Evolutionary conservation across 148 eudicot genomes (phyloP), one percentile per base, ranked within the genome.

Genomic region (Rhododendron henanense): DNA sequence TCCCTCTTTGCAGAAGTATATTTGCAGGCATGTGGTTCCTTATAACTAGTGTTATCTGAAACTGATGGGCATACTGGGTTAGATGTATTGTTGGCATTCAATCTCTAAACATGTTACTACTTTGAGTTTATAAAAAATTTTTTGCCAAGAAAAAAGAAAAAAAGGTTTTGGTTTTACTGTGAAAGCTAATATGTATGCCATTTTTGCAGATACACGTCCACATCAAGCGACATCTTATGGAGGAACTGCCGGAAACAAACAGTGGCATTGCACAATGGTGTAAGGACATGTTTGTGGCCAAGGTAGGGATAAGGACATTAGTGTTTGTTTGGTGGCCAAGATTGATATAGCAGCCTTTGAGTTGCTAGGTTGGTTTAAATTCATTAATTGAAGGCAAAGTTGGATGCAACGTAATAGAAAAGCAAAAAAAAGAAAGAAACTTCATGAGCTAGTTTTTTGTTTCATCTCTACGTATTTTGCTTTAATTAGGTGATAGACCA

Each of bases 231-330:
- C 90, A 88, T 86, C 69, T 93, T 67, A 93, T 94, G 90, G 78
- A 87, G n/a, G 95, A 95, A 83, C 84, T 94, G 90, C 98, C 98
- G 2, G 91, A 91, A 82, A 89, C 95, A 57, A 89, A 83, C 31
- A 88, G 89, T 47, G 95, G 86, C 59, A 91, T 95, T 87, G 87
- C 94, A 63, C 93, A 94, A 65, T 95, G 98, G 98, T 95, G 98
- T 81, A 94, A 83, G 88, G 94, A 95, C 87, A 77, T 88, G 71
- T 95, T 94, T 87, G 92, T 93, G n/a, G 89, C 89, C 57, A 95
- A 95, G 98, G 98, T 94, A 87, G 65, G 67, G 23, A 21, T 50
- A 6, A 41, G n/a, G 9, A 21, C 35, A 15, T 9, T 28, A 33
- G 3, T n/a, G 71, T 78, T 61, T 85, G 37, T 28, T 47, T 85